Evolutionary conservation across 495 filamentous ascomycete species (phyloP).

Genomic region (Neurospora sp.): DNA sequence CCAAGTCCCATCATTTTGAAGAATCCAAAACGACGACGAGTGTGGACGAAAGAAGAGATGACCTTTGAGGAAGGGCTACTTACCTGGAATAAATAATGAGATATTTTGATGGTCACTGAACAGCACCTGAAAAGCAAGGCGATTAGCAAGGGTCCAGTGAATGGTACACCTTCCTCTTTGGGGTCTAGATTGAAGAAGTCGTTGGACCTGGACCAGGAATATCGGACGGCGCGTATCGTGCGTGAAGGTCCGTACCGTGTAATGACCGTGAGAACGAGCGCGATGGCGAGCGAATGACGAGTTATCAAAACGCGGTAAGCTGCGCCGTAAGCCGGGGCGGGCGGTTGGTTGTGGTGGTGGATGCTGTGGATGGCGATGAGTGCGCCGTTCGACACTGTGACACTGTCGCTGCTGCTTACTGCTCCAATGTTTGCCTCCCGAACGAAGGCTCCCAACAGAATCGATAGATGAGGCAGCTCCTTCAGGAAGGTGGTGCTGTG

Average conservation of each 20-base stretch:
- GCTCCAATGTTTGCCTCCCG: background rate
- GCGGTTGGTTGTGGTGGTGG: background rate
- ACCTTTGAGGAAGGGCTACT: background rate
- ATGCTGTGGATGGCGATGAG: background rate
- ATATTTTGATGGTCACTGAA: background rate
- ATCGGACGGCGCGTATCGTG: background rate
- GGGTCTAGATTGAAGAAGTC: background rate
- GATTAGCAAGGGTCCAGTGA: background rate
- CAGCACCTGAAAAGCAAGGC: background rate
- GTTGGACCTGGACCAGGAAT: background rate
- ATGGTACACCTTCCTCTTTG: background rate
- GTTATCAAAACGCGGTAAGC: background rate
- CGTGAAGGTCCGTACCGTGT: background rate
- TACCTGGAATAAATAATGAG: background rate
- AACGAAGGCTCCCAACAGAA: background rate
- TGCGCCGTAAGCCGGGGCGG: background rate
- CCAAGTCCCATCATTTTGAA: constrained; percentile 7
- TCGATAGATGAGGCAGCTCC: background rate
- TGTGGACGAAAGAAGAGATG: background rate
- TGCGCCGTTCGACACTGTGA: background rate
- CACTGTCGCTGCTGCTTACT: background rate
- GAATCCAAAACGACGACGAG: background rate
- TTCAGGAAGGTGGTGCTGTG: background rate
- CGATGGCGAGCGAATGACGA: background rate
- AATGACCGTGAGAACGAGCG: background rate